Evolutionary conservation across 1,284 basidiomycete genomes (phyloP), one percentile per base, ranked within the genome.

Genomic region (Salmacisia buchloeana): DNA sequence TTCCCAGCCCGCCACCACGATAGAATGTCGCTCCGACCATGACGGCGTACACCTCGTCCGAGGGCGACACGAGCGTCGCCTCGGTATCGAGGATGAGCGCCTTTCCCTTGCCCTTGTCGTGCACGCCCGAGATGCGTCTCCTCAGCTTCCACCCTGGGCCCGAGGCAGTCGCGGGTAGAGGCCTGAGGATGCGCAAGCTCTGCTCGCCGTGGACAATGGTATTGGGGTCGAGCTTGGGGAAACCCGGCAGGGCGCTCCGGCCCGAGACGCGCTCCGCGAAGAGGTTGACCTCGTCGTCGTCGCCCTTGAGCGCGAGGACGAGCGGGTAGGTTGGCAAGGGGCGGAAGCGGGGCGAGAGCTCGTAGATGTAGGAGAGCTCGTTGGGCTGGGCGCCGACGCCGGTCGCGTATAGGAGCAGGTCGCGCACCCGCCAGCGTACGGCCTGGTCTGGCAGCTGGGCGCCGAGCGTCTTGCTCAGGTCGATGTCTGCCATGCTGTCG

Each of bases 321-420:
- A 81, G 73, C 1, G 80, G 80, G 76, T 96, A 98, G 0, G 94
- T 97, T 1, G 92, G 94, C 45, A 98, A 82, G 0, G 89, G 87
- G 63, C 85, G 81, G 82, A 98, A 99, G 31, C 88, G 84, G 59
- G 94, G 91, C 75, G 91, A 85, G 61, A 88, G 87, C 83, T 98
- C 96, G 76, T 88, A 99, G 3, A 88, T 88, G 87, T 92, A 94
- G 71, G 92, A 86, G 27, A 97, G 85, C 68, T 99, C 92, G 77
- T 89, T 86, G 80, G 89, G 92, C 3, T 88, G 93, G n/a, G 94
- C 94, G n/a, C 94, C 96, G 57, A 98, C 82, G 61, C 94, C 93
- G 36, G 98, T 84, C 82, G 97, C 97, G 84, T 98, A 99, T n/a
- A 98, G 84, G 70, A 97, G 90, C 39, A 97, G 86, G 77, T 98